phyloP scores from a whole-genome alignment of 1,284 basidiomycete genomes.

The Pholiota adiposa region DNA sequence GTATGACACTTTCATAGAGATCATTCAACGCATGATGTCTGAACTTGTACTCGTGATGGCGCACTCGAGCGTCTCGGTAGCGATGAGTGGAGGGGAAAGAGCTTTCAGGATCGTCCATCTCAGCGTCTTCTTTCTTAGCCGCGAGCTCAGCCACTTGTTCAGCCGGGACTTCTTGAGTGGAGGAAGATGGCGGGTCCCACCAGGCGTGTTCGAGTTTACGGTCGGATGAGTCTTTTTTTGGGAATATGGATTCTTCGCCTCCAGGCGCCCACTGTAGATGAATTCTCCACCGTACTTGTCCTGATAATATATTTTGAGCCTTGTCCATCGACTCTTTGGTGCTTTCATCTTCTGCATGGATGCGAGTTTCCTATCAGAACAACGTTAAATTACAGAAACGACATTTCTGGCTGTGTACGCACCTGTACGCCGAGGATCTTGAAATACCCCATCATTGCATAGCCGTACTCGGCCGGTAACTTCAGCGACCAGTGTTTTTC shows the following conservation, averaged over 20 bases:
- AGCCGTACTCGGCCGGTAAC: slow-evolving; percentile 32
- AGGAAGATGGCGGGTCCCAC: slow-evolving; percentile 32
- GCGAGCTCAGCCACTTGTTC: slow-evolving; percentile 1
- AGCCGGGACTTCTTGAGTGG: not conserved
- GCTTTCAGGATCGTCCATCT: slow-evolving; percentile 18
- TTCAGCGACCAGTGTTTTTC: slow-evolving; percentile 26
- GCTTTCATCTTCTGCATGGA: not conserved
- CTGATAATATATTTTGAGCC: slow-evolving; percentile 16
- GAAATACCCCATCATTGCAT: slow-evolving; percentile 36
- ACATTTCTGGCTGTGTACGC: not conserved
- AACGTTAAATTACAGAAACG: not conserved
- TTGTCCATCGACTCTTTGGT: not conserved
- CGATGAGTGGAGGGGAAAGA: slow-evolving; percentile 22
- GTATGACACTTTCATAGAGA: slow-evolving; percentile 27
- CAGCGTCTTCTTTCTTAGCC: not conserved
- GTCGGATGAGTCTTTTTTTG: not conserved
- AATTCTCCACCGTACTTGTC: slow-evolving; percentile 41
- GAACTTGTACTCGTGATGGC: slow-evolving; percentile 23
- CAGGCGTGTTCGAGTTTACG: slow-evolving; percentile 37
- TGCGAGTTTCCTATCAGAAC: slow-evolving; percentile 27
- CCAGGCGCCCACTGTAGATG: slow-evolving; percentile 42
- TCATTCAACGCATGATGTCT: slow-evolving; percentile 21
- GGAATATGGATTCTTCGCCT: slow-evolving; percentile 37
- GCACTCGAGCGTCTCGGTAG: slow-evolving; percentile 20
- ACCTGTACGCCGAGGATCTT: slow-evolving; percentile 29